These are phyloP conservation scores for Trametes sp. DNA, from an alignment of 1,284 basidiomycete species.

Conservation along the genomic window DNA sequence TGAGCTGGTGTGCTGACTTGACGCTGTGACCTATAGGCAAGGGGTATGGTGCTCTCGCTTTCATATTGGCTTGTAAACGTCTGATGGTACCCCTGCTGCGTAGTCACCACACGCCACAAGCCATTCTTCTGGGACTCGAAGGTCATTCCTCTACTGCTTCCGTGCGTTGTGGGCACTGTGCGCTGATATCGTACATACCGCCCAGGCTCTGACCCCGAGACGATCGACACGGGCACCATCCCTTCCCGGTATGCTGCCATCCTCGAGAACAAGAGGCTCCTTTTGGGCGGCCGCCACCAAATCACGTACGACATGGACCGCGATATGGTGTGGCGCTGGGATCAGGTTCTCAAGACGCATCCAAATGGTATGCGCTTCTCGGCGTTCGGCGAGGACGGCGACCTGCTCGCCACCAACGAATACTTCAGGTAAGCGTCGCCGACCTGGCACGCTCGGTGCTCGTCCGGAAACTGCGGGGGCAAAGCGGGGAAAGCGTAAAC, in stretches of 20 bases:
- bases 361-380: slow-evolving; percentile 95
- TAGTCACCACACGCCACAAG: slow-evolving; percentile 95
- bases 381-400: slow-evolving; percentile 82
- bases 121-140: slow-evolving; percentile 90
- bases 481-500: slow-evolving; percentile 11
- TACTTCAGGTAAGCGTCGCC: slow-evolving; percentile 79
- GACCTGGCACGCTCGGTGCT: not conserved
- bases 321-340: slow-evolving; percentile 94
- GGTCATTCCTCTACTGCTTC: slow-evolving; percentile 47
- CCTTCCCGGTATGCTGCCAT: slow-evolving; percentile 79
- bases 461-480: not conserved
- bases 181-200: not conserved
- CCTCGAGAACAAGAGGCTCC: slow-evolving; percentile 66
- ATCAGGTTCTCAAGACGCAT: slow-evolving; percentile 80
- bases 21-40: slow-evolving; percentile 63
- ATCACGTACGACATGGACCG: slow-evolving; percentile 88
- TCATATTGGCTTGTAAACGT: slow-evolving; percentile 1
- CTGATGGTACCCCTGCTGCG: slow-evolving; percentile 18
- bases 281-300: slow-evolving; percentile 75
- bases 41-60: slow-evolving; percentile 57
- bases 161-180: not conserved
- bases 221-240: slow-evolving; percentile 84
- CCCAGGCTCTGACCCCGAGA: slow-evolving; percentile 82
- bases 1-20: not conserved
- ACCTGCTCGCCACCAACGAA: slow-evolving; percentile 93